phyloP scores from a whole-genome alignment of 305 asterid genomes.

The Fraxinus baroniana region DNA sequence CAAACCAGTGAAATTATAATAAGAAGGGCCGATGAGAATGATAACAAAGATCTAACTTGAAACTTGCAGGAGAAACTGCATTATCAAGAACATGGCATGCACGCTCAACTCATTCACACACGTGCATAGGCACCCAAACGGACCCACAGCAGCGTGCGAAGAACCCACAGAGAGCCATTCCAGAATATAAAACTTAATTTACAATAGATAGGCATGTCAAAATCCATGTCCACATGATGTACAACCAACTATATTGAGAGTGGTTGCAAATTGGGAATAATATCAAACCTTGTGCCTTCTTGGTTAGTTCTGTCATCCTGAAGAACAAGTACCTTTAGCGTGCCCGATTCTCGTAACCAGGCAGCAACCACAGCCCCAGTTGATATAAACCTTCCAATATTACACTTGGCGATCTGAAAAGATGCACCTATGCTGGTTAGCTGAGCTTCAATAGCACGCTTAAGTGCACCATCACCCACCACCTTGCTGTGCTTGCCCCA shows the following conservation, averaged over 20 bases:
- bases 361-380: constrained; percentile 75
- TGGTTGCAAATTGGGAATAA: constrained; percentile 33
- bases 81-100: not conserved
- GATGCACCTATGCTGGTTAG: constrained; percentile 85
- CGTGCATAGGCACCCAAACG: constrained; percentile 39
- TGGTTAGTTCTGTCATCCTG: constrained; percentile 55
- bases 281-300: constrained; percentile 30
- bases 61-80: not conserved
- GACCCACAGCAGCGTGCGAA: constrained; percentile 57
- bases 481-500: constrained; percentile 99
- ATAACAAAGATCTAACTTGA: not conserved
- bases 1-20: not conserved
- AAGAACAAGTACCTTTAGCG: constrained; percentile 71
- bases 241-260: constrained; percentile 30
- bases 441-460: constrained; percentile 73
- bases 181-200: constrained; percentile 7
- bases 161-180: not conserved
- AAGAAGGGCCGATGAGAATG: not conserved
- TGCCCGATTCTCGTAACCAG: constrained; percentile 87
- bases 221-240: constrained; percentile 3
- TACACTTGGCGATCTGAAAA: constrained; percentile 66
- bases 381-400: constrained; percentile 80
- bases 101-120: not conserved
- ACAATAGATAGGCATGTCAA: constrained; percentile 29
- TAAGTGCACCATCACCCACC: constrained; percentile 80